Conservation (phyloP, 331 rosid genomes). For the Malus hybrid region DNA sequence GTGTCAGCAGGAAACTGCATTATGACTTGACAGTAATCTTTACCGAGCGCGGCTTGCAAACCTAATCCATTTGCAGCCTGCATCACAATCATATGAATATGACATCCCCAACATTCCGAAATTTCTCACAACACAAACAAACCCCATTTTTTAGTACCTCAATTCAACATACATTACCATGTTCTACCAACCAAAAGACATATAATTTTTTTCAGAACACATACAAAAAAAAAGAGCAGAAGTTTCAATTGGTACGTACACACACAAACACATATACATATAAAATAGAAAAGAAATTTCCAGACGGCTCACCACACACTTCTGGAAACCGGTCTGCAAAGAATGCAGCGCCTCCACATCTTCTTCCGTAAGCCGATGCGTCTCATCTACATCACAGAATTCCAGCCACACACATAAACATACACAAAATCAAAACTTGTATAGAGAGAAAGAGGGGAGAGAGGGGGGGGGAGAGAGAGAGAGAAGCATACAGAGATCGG, state of each 20-base stretch:
- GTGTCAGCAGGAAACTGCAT: slow-evolving; percentile 73
- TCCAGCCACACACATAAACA: background rate
- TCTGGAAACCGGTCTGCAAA: slow-evolving; percentile 57
- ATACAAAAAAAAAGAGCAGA: background rate
- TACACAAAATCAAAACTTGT: background rate
- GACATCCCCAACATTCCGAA: background rate
- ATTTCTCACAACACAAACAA: background rate
- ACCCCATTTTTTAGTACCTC: background rate
- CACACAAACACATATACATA: too few relatives aligned
- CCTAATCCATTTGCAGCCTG: slow-evolving; percentile 94
- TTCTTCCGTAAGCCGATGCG: slow-evolving; percentile 41
- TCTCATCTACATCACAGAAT: slow-evolving; percentile 32
- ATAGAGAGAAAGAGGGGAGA: background rate
- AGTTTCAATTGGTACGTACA: background rate
- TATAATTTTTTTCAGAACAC: too few relatives aligned
- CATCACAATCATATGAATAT: slow-evolving; percentile 12
- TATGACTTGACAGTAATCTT: slow-evolving; percentile 61
- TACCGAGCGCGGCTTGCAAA: slow-evolving; percentile 41
- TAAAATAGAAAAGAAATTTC: background rate
- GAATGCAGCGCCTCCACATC: slow-evolving; percentile 63
- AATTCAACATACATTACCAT: background rate
- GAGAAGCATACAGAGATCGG: slow-evolving; percentile 53
- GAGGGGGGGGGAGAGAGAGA: background rate
- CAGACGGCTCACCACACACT: slow-evolving; percentile 72
- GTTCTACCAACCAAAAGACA: background rate